phyloP scores from a whole-genome alignment of 1,284 basidiomycete genomes.

The Caloboletus firmus region DNA sequence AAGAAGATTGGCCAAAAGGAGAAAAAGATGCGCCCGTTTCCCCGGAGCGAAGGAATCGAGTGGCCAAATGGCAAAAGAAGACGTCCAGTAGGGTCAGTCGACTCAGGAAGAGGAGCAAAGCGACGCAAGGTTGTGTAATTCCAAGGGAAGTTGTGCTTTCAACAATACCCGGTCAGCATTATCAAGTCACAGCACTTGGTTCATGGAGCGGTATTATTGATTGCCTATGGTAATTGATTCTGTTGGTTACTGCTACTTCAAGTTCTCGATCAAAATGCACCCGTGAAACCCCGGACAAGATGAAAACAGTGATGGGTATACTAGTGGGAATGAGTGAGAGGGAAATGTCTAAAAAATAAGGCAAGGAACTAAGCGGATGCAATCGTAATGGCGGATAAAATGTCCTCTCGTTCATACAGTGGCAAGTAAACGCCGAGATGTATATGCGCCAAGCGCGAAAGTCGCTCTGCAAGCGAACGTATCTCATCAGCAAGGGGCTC shows the following conservation, averaged over 20 bases:
- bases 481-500: slow-evolving; percentile 71
- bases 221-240: slow-evolving; percentile 33
- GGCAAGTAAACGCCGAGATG: slow-evolving; percentile 73
- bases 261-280: slow-evolving; percentile 28
- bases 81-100: slow-evolving; percentile 12
- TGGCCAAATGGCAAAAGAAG: slow-evolving; percentile 14
- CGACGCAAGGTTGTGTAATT: slow-evolving; percentile 25
- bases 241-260: slow-evolving; percentile 32
- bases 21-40: slow-evolving; percentile 79
- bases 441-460: slow-evolving; percentile 66
- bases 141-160: background rate
- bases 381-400: slow-evolving; percentile 37
- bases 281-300: slow-evolving; percentile 28
- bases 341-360: slow-evolving; percentile 27
- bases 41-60: slow-evolving; percentile 28
- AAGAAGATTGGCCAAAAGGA: slow-evolving; percentile 88
- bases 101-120: slow-evolving; percentile 14
- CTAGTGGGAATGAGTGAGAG: slow-evolving; percentile 13
- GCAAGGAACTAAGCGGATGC: slow-evolving; percentile 22
- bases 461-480: slow-evolving; percentile 61
- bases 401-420: slow-evolving; percentile 68
- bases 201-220: slow-evolving; percentile 27
- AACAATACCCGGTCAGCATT: background rate
- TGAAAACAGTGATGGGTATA: slow-evolving; percentile 35
- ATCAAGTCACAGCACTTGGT: background rate